Evolutionary conservation across 108 stramenopile genomes (phyloP), one percentile per base, ranked within the genome.

Genomic region (Cyclotella distinguenda): DNA sequence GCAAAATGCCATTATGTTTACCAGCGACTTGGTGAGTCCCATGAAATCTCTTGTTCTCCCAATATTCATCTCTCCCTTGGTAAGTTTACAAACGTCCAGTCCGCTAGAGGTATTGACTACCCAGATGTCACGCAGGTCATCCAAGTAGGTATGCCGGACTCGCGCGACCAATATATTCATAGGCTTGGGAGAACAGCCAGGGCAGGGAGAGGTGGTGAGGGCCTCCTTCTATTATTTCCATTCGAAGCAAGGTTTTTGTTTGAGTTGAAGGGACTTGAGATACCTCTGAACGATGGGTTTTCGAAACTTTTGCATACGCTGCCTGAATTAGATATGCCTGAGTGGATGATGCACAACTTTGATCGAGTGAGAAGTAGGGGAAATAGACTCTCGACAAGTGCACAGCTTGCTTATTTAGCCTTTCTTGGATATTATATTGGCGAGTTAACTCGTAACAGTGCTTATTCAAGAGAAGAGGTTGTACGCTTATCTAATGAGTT

Each of bases 51-150:
- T n/a, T n/a, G n/a, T n/a, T n/a, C n/a, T n/a, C n/a, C n/a, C n/a
- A n/a, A n/a, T n/a, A n/a, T n/a, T n/a, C n/a, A n/a, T n/a, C n/a
- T n/a, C n/a, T n/a, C n/a, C n/a, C n/a, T n/a, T n/a, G n/a, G n/a
- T 46, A 58, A 91, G 47, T 89, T 93, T 76, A 83, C 90, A 43
- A 81, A 72, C 52, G 91, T 91, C 62, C 78, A 91, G 30, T 79
- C 81, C 7, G 86, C 91, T 26, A 81, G 91, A 59, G 91, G 91
- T 78, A 87, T 93, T 54, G 91, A 90, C 76, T 93, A 87, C 70
- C 87, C 87, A 19, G 87, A 85, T 63, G 86, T 93, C 0, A 82
- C 88, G 22, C 80, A 79, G 25, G 89, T 93, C 5, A 66, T 91
- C 15, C 91, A 93, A 78, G 70, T 90, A 35, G 84, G 89, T 21